These are phyloP conservation scores for Kernera saxatilis DNA, from an alignment of 345 rosid genomes.

Conservation along the genomic window DNA sequence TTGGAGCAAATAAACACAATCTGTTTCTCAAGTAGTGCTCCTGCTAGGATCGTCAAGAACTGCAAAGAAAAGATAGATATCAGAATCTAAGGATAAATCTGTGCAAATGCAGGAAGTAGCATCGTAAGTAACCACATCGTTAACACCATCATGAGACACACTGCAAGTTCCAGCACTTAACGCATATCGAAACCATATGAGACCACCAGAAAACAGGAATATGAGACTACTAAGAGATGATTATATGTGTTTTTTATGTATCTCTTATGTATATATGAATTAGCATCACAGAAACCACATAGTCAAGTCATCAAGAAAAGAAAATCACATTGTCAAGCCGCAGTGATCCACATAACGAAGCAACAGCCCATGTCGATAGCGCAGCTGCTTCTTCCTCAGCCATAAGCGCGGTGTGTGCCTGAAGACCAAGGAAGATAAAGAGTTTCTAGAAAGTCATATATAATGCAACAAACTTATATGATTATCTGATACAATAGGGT, in stretches of 20 bases:
- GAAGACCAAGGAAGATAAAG: constrained; percentile 21
- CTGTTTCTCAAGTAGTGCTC: constrained; percentile 86
- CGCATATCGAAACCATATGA: background rate
- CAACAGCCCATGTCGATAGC: constrained; percentile 84
- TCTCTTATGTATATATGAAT: background rate
- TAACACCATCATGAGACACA: background rate
- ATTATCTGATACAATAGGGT: background rate
- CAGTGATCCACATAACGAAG: constrained; percentile 83
- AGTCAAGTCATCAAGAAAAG: background rate
- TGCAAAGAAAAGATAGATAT: constrained; percentile 27
- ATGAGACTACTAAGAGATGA: background rate
- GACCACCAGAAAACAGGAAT: background rate
- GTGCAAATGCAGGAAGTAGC: background rate
- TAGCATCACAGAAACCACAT: background rate
- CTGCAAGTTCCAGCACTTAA: background rate
- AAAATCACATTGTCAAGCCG: constrained; percentile 74
- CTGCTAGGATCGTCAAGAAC: constrained; percentile 77
- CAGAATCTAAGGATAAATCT: background rate
- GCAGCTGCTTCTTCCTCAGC: constrained; percentile 91
- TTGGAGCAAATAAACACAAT: constrained; percentile 87
- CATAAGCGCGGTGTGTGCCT: constrained; percentile 71
- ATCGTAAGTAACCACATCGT: background rate
- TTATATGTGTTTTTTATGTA: background rate
- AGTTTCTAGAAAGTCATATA: background rate
- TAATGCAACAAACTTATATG: constrained; percentile 8